A percentile compares a stretch with the other conserved stretches of the same genome.
Evolutionary conservation across 106 monocot species (phyloP).

Genomic region (Agapanthus africanus): DNA sequence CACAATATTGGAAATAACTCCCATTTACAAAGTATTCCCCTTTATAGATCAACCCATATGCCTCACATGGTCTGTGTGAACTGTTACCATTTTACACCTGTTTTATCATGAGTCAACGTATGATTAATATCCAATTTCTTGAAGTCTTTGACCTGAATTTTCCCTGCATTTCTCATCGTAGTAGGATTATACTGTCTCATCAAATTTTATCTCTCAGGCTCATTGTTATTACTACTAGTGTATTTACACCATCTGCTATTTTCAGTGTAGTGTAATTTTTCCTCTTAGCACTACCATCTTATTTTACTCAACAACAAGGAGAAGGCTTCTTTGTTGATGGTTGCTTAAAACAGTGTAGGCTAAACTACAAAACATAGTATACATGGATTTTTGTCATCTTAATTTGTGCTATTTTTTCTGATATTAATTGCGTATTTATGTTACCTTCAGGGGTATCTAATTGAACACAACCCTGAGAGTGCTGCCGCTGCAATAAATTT

Average conservation of each 20-base stretch:
- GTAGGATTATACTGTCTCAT: background rate
- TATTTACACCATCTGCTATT: too few relatives aligned
- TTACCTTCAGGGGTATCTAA: slow-evolving; percentile 46
- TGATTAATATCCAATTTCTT: too few relatives aligned
- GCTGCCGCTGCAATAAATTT: slow-evolving; percentile 60
- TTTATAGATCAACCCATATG: too few relatives aligned
- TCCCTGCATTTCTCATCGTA: background rate
- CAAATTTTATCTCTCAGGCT: too few relatives aligned
- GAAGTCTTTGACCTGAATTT: background rate
- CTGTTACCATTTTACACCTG: too few relatives aligned
- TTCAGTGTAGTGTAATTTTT: background rate
- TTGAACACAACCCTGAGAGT: slow-evolving; percentile 59
- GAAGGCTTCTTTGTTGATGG: background rate
- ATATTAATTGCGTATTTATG: background rate
- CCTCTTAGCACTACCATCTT: background rate
- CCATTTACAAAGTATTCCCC: too few relatives aligned
- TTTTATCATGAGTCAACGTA: too few relatives aligned
- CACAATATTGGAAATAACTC: too few relatives aligned
- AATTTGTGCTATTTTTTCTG: background rate
- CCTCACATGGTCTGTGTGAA: too few relatives aligned
- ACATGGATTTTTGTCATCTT: background rate
- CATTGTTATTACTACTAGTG: too few relatives aligned
- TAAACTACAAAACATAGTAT: background rate
- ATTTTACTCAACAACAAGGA: background rate
- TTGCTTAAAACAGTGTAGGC: too few relatives aligned